Evolutionary conservation across 768 basidiomycete genomes (phyloP), one percentile per base, ranked within the genome.

Genomic region (Agrocybe praecox): DNA sequence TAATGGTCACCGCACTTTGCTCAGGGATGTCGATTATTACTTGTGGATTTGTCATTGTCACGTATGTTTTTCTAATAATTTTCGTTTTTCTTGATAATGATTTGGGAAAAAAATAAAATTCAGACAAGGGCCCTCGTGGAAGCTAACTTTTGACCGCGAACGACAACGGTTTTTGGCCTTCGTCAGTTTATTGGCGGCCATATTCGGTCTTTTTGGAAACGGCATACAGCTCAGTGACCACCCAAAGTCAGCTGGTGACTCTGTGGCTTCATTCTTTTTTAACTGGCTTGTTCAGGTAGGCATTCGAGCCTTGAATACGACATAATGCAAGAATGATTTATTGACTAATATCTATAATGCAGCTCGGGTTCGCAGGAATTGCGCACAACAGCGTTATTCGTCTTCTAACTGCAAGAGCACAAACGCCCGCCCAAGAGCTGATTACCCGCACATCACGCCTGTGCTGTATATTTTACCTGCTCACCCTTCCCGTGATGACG

Each of bases 181-280:
- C 19, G 57, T 58, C 57, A 58, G 52, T 49, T 50, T 58, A 18
- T 45, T 58, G 15, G 57, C 57, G n/a, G 57, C 57, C 5, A 58
- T 58, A 19, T 49, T 58, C 12, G 57, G 57, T n/a, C 40, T 58
- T 6, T 47, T 58, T 22, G 52, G 57, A 5, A 53, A 53, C 11
- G 57, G 57, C 3, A 21, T 58, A 9, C 46, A 58, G 43, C 44
- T 58, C 17, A 54, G 57, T 43, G 57, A 58, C 22, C 57, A 58
- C 21, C 52, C 52, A 10, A 58, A 58, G 26, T 58, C 57, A 7
- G 52, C 52, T 11, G 57, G 57, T 15, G 46, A 58, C 19, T 58
- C 57, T 11, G 46, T 43, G 29, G 57, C 57, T 6, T 58, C 57
- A 10, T 58, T 58, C 19, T 58, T 58, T 26, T 58, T 58, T 40